Percentiles rank a stretch among this genome's conserved stretches.
phyloP scores from a whole-genome alignment of 768 basidiomycete species.

The Solioccasus polychromus region DNA sequence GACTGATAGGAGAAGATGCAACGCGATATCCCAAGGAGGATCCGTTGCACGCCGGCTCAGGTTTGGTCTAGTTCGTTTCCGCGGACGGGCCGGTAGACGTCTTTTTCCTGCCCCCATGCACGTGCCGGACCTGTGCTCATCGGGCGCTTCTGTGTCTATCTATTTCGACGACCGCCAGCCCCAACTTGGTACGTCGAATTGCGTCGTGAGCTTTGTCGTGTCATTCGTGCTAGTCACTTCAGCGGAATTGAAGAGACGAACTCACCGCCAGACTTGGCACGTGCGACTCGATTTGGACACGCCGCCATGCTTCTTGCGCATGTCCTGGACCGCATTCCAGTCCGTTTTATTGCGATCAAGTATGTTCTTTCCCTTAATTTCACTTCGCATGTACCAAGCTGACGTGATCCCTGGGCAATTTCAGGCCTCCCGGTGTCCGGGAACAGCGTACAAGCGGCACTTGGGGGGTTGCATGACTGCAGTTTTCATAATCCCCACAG shows the following conservation, averaged over 20 bases:
- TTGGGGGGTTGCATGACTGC: slow-evolving; percentile 12
- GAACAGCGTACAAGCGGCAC: slow-evolving; percentile 24
- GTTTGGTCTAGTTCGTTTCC: slow-evolving; percentile 3
- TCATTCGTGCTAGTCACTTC: too few species aligned
- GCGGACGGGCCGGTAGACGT: slow-evolving; percentile 3
- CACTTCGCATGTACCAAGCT: slow-evolving; percentile 14
- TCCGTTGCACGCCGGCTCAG: too few species aligned
- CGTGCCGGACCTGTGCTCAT: slow-evolving; percentile 15
- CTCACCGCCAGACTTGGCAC: slow-evolving; percentile 1
- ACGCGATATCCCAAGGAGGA: too few species aligned
- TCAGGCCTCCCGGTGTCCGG: slow-evolving; percentile 22
- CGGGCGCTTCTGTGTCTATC: background rate
- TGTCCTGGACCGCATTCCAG: slow-evolving; percentile 21
- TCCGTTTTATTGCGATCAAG: slow-evolving; percentile 11
- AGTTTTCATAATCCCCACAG: slow-evolving; percentile 15
- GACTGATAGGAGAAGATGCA: slow-evolving; percentile 8
- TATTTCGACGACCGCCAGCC: background rate
- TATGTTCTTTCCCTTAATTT: slow-evolving; percentile 24
- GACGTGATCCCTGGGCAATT: slow-evolving; percentile 25
- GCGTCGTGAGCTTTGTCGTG: background rate
- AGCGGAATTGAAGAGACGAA: too few species aligned
- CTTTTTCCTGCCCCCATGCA: slow-evolving; percentile 14
- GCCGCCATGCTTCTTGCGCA: slow-evolving; percentile 25
- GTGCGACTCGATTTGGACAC: slow-evolving; percentile 2
- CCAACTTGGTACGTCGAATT: background rate